Percentiles rank a stretch among this genome's conserved stretches.
Conservation (phyloP, 441 rosid genomes). For the Gossypium laxum region DNA sequence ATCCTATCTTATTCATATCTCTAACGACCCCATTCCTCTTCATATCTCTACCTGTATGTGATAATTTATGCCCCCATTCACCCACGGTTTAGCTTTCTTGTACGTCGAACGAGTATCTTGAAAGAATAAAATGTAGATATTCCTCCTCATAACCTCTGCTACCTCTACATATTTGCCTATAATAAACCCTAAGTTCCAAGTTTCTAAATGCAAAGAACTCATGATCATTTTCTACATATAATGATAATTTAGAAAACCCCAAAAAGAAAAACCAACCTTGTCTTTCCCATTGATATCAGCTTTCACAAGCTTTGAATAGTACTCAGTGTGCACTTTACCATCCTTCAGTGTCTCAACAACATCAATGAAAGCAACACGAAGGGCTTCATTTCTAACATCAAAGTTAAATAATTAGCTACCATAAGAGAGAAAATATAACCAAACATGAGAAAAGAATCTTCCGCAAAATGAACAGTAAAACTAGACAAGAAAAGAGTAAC, state of each 20-base stretch:
- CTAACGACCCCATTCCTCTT: not conserved
- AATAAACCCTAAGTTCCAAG: not conserved
- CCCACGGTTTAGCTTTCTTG: not conserved
- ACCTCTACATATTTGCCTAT: not conserved
- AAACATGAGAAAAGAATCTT: not conserved
- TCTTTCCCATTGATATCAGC: constrained; percentile 95
- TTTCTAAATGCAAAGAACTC: not conserved
- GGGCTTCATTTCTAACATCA: constrained; percentile 87
- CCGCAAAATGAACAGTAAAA: not conserved
- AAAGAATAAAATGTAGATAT: not conserved
- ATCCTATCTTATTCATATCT: not conserved
- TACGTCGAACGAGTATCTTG: not conserved
- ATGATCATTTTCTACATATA: not conserved
- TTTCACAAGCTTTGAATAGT: constrained; percentile 93
- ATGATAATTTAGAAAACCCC: not conserved
- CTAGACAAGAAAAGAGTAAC: constrained; percentile 6
- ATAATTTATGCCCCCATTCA: not conserved
- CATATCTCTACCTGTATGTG: not conserved
- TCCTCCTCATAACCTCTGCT: not conserved
- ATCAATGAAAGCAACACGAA: constrained; percentile 94
- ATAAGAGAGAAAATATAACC: not conserved
- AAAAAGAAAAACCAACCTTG: constrained; percentile 45
- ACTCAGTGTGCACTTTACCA: constrained; percentile 66
- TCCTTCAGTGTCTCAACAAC: constrained; percentile 72
- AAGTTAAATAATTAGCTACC: constrained; percentile 15